A percentile compares a stretch with the other conserved stretches of the same genome.
These are phyloP conservation scores for Rutstroemia sydowiana DNA, from an alignment of 2,329 filamentous ascomycete genomes.

Conservation along the genomic window DNA sequence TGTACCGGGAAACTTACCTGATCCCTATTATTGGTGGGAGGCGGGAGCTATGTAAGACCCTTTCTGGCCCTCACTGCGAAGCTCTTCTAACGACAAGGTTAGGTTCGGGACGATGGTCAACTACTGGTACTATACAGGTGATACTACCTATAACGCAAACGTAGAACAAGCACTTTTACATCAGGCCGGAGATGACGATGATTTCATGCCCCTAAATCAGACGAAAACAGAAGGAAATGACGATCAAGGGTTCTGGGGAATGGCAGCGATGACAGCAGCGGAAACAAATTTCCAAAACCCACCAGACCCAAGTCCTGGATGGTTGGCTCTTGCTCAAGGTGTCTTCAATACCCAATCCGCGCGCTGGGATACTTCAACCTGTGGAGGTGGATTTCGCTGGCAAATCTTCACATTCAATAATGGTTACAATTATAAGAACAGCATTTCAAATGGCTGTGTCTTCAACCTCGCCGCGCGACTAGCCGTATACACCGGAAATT, in stretches of 20 bases:
- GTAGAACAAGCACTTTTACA: slow-evolving; percentile 61
- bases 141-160: slow-evolving; percentile 47
- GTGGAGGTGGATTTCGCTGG: slow-evolving; percentile 69
- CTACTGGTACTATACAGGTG: slow-evolving; percentile 76
- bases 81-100: background rate
- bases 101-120: slow-evolving; percentile 56
- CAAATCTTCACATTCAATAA: slow-evolving; percentile 76
- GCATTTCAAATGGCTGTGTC: slow-evolving; percentile 53
- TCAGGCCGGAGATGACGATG: slow-evolving; percentile 61
- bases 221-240: slow-evolving; percentile 51
- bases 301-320: slow-evolving; percentile 46
- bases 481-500: slow-evolving; percentile 69
- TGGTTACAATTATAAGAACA: slow-evolving; percentile 72
- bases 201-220: slow-evolving; percentile 71
- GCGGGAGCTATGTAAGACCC: slow-evolving; percentile 44
- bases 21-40: slow-evolving; percentile 28
- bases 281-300: slow-evolving; percentile 57
- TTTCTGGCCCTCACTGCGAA: background rate
- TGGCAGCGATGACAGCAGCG: slow-evolving; percentile 61
- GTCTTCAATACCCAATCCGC: slow-evolving; percentile 71
- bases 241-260: slow-evolving; percentile 59
- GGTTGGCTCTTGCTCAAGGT: slow-evolving; percentile 65
- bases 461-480: slow-evolving; percentile 58
- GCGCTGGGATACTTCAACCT: slow-evolving; percentile 60
- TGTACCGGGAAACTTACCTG: slow-evolving; percentile 40